Percentiles rank a stretch among this genome's conserved stretches.
Conservation (phyloP, 2,329 filamentous ascomycete genomes). For the Aaosphaeria pasadenensis region DNA sequence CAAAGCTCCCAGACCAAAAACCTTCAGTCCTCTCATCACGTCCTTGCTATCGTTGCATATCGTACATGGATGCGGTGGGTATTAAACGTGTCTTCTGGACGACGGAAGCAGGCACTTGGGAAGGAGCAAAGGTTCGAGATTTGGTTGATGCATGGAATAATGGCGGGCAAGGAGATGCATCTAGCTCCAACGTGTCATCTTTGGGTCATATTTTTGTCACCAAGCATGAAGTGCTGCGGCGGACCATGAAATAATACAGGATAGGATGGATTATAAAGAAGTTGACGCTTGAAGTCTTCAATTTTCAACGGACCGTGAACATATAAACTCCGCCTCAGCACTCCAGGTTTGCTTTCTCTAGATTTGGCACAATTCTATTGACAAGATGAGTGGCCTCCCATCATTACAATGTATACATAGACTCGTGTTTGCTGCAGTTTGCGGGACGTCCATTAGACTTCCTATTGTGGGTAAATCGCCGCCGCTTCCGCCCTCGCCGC, state of each 20-base stretch:
- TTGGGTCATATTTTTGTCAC: slow-evolving; percentile 47
- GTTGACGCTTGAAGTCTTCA: too few relatives aligned
- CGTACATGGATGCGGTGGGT: slow-evolving; percentile 51
- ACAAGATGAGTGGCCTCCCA: too few relatives aligned
- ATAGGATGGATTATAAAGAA: too few relatives aligned
- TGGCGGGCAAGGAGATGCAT: slow-evolving; percentile 10
- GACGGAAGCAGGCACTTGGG: slow-evolving; percentile 47
- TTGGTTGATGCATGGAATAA: slow-evolving; percentile 47
- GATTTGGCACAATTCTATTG: too few relatives aligned
- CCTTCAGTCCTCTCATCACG: slow-evolving; percentile 39
- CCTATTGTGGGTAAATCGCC: too few relatives aligned
- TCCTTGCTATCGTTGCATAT: slow-evolving; percentile 53
- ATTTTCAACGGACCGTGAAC: too few relatives aligned
- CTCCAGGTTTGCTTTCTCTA: too few relatives aligned
- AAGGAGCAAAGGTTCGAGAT: slow-evolving; percentile 50
- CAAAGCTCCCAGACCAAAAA: slow-evolving; percentile 3
- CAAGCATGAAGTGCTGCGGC: slow-evolving; percentile 52
- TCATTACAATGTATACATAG: too few relatives aligned
- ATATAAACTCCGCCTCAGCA: too few relatives aligned
- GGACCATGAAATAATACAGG: slow-evolving; percentile 19
- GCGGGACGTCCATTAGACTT: too few relatives aligned
- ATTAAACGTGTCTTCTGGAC: slow-evolving; percentile 56
- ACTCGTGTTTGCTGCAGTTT: too few relatives aligned
- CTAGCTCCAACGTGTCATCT: slow-evolving; percentile 14
- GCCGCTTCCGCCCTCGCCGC: too few relatives aligned